Base-by-base conservation (phyloP, 129 eudicot genomes). In the Saposhnikovia divaricata region DNA sequence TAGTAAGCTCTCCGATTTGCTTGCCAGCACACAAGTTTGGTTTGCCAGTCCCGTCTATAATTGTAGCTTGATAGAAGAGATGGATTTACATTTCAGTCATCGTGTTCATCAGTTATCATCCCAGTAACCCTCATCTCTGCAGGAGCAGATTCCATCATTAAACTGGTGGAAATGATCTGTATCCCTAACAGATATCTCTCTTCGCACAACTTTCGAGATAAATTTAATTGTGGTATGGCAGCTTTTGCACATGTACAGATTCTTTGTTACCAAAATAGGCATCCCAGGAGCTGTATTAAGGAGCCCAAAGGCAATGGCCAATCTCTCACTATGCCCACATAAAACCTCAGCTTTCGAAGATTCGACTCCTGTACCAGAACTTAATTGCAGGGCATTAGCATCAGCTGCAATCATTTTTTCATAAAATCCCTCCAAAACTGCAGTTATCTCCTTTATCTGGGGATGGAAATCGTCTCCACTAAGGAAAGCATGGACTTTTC, bases 251-350 rank as follows among this genome's bases (percentile, higher is more conserved):
- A 86, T 94, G 77, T 90, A 90, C 10, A 94, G 92, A 83, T 94
- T 94, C 77, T 94, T 94, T 1, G 96, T 94, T 10, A 94, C 93
- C 84, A 87, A 79, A 79, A 94, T 88, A 80, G 98, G 96, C 85
- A 76, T 88, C 48, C 97, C 98, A 15, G 98, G 98, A 39, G 84
- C 90, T 27, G 97, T 84, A 82, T 89, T 94, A 71, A 91, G 86
- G n/a, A 94, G 90, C 83, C 89, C 97, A 82, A 88, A 93, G 79
- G 89, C 93, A 80, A 93, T 77, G 2, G 98, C 98, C 83, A 84
- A 72, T 78, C 88, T 85, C 85, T 93, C 98, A 82, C 98, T 93
- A 74, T 93, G 97, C 51, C 98, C 98, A 74, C 98, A 93, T 71
- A 93, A 86, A 63, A 93, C 81, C 73, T 93, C 93, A 63, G 87